Evolutionary conservation across 2,329 filamentous ascomycete genomes (phyloP), one percentile per base, ranked within the genome.

Genomic region (Diatrype stigma): DNA sequence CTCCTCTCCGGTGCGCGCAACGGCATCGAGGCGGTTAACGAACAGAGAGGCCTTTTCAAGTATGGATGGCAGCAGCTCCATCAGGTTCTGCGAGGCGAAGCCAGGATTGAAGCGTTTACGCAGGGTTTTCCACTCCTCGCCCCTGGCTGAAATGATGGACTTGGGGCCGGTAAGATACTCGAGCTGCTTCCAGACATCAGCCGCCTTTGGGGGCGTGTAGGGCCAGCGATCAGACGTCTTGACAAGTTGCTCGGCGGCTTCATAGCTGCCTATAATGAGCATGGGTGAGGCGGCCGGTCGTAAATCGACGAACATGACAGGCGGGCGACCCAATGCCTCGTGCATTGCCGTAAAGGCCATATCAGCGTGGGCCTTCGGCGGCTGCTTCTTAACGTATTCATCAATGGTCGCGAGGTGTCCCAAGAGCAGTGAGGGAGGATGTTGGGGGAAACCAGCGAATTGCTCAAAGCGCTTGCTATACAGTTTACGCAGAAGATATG

Each of bases 171-270:
- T 47, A 12, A 50, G 6, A 26, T 40, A 30, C 28, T 28, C 23
- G 6, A 53, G 19, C 22, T 49, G 38, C 5, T 37, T n/a, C 19
- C 46, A 35, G 21, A 61, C 8, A n/a, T 22, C 11, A 23, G 38
- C 61, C 0, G 65, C 63, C 54, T 72, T 72, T 3, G 65, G 63
- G 1, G 56, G 51, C 45, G 66, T 68, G 52, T 64, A 67, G 1
- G 64, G 65, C 38, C 63, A 68, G 22, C 46, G 35, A 46, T 66
- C 63, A 1, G 68, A 64, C 3, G 64, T 48, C n/a, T 57, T 62
- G 0, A 67, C 61, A 17, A 72, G 51, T 46, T 72, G 69, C 54
- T 74, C 71, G 11, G 72, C 70, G 26, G 10, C 26, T 10, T 30
- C 26, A 10, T 30, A 30, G 26, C 26, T 30, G 6, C 26, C 26